phyloP scores from a whole-genome alignment of 208 protist species.

The Plasmodiophora brassicae region DNA sequence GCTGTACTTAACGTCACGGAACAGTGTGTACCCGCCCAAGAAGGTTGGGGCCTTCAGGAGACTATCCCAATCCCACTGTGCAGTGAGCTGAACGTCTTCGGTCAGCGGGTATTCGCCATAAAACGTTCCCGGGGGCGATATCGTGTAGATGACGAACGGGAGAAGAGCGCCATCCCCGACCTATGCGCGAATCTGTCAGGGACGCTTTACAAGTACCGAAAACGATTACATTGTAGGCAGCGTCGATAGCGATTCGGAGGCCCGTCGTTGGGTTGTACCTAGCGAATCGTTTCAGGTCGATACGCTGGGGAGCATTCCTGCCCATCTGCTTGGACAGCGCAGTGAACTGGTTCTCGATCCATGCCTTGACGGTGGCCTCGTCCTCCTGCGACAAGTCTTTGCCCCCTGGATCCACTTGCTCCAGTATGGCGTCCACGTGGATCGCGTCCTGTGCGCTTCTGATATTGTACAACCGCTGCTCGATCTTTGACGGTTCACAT shows the following conservation, averaged over 20 bases:
- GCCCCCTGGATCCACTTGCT: not conserved
- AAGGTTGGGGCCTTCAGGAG: not conserved
- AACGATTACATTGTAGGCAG: not conserved
- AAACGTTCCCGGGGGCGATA: not conserved
- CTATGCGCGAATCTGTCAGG: no score
- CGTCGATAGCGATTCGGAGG: constrained; percentile 10
- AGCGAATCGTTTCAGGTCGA: not conserved
- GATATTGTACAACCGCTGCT: not conserved
- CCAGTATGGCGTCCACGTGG: not conserved
- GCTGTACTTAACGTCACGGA: not conserved
- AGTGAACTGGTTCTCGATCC: not conserved
- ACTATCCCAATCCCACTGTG: constrained; percentile 25
- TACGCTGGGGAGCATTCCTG: not conserved
- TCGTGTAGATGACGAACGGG: not conserved
- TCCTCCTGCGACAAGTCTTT: not conserved
- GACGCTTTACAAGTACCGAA: no score
- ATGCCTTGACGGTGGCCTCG: not conserved
- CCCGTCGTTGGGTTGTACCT: not conserved
- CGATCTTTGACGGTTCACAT: not conserved
- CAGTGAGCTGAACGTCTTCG: constrained; percentile 2
- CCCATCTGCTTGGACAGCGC: not conserved
- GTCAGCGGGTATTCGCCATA: not conserved
- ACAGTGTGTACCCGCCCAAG: not conserved
- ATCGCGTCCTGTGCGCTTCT: not conserved
- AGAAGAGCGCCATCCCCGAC: not conserved